phyloP scores from a whole-genome alignment of 1,139 yeast genomes.

The Saccharomyces uvarum region DNA sequence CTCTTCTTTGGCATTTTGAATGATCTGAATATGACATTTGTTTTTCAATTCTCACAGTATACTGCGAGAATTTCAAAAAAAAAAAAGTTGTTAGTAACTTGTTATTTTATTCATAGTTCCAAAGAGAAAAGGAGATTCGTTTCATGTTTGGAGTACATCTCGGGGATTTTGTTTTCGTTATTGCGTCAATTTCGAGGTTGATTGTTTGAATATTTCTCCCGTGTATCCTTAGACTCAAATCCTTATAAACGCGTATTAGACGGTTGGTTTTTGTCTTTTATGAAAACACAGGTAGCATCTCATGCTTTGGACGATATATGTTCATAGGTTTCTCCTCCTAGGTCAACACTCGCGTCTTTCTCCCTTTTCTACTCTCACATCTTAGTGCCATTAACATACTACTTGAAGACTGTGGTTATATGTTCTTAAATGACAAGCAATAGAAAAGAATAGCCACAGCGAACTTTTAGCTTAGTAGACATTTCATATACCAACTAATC shows the following conservation, averaged over 20 bases:
- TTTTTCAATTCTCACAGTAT: background rate
- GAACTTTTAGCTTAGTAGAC: background rate
- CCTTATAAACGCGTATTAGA: background rate
- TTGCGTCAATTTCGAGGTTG: background rate
- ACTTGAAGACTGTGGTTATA: slow-evolving; percentile 7
- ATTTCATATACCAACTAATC: background rate
- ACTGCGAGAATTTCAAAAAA: background rate
- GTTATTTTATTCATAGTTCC: background rate
- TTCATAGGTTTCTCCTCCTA: background rate
- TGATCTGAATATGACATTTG: background rate
- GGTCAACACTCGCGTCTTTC: background rate
- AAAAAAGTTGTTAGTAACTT: background rate
- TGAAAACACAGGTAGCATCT: background rate
- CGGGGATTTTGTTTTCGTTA: background rate
- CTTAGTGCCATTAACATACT: slow-evolving; percentile 2
- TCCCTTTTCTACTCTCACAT: background rate
- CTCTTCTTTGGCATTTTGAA: slow-evolving; percentile 97
- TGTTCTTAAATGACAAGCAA: background rate
- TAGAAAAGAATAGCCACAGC: background rate
- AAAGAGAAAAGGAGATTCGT: background rate
- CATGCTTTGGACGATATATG: background rate
- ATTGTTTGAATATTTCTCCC: background rate
- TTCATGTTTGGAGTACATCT: background rate
- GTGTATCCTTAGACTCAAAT: background rate
- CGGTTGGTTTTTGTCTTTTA: background rate